Evolutionary conservation across 495 filamentous ascomycete species (phyloP), one percentile per base, ranked within the genome.

Genomic region (Aspergillus kassunensis): DNA sequence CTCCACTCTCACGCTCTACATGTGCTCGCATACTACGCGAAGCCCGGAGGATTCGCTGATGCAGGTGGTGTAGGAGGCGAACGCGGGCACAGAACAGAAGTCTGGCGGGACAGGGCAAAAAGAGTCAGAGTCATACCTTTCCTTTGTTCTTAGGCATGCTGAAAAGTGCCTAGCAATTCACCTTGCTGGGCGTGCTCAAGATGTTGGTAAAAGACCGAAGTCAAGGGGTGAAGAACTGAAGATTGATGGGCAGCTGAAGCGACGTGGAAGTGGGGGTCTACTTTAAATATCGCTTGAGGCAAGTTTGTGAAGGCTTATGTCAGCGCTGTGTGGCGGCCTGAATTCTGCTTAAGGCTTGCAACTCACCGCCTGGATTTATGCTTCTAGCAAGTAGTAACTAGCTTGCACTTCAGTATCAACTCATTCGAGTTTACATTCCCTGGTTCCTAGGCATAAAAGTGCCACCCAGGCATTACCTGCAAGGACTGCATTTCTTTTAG

Each of bases 81-180:
- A 36, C 11, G 33, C 25, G 41, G 16, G 42, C 48, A 56, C 42
- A 29, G 47, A 42, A 31, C 54, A 59, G 66, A 58, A 68, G 60
- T 60, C 52, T 57, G 61, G 58, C 57, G 64, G 63, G 31, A 19
- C 10, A 39, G 61, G 48, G 20, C 21, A 44, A 25, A 62, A 57
- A 61, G 61, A 59, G 58, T 36, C 34, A 42, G 49, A 46, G 9
- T 67, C 85, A 63, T 83, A 95, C 90, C 73, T 95, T 96, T 86
- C 90, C 90, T 85, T 96, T 96, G 67, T 96, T 96, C 89, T 96
- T 96, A 66, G 90, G 90, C 90, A 96, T 96, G 56, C 71, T 82
- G 79, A 66, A 61, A 41, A 37, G 15, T 56, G 49, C 50, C 55
- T 62, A 60, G 45, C 47, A 52, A 55, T 37, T 44, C 53, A 51